These are phyloP conservation scores for Lactarius quietus DNA, from an alignment of 768 basidiomycete species.

Conservation along the genomic window DNA sequence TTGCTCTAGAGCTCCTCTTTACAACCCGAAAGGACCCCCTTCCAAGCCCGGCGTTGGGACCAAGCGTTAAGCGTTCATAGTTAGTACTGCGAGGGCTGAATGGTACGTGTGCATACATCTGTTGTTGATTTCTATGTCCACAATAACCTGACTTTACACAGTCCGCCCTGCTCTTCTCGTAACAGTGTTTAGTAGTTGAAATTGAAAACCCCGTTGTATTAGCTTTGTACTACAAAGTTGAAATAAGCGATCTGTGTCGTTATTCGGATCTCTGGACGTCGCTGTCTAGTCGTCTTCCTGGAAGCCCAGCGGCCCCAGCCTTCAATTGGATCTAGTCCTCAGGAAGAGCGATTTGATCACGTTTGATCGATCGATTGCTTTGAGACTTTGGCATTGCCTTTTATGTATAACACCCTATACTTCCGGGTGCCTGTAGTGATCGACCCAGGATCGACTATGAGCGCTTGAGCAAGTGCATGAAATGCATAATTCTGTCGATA, in stretches of 20 bases:
- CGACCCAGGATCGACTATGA: no score
- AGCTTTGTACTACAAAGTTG: not conserved
- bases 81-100: accelerated
- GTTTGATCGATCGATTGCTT: no score
- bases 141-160: no score
- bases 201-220: not conserved
- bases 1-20: not conserved
- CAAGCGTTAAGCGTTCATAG: not conserved
- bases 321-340: no score
- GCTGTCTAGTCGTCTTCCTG: not conserved
- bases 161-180: not conserved
- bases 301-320: not conserved
- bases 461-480: no score
- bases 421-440: no score
- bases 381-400: no score
- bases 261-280: not conserved
- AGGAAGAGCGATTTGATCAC: no score
- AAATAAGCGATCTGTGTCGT: not conserved
- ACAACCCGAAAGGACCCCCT: slow-evolving; percentile 16
- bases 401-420: no score
- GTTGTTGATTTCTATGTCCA: no score
- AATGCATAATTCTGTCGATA: no score
- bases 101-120: not conserved
- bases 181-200: not conserved
- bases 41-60: not conserved